Conservation (phyloP, 768 basidiomycete genomes). For the Termitomyces titanicus region DNA sequence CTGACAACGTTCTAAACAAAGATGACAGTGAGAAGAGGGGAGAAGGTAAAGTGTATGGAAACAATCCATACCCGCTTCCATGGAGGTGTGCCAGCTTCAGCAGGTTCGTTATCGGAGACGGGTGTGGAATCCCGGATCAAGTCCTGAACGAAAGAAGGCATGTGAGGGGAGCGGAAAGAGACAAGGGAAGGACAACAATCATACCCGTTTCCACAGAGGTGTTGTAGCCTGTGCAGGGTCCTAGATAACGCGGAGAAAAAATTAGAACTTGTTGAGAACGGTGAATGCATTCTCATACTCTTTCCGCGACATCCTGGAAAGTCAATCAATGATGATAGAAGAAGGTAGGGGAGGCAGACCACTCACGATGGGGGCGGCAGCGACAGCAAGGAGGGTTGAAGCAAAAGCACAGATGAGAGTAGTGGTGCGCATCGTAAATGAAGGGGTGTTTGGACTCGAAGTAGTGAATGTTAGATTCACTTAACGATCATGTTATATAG, state of each 20-base stretch:
- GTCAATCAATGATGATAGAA: neutral
- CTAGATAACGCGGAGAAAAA: neutral
- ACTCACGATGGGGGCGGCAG: conserved; percentile 16
- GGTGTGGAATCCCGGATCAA: neutral
- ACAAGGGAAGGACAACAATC: neutral
- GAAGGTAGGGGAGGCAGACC: neutral
- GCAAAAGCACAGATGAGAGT: conserved; percentile 10
- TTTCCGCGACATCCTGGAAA: conserved; percentile 3
- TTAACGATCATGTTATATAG: conserved; percentile 17
- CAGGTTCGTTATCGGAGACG: neutral
- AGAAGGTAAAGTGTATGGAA: neutral
- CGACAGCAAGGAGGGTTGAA: conserved; percentile 8
- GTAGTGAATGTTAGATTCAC: conserved; percentile 5
- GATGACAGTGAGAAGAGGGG: neutral
- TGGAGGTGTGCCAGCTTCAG: neutral
- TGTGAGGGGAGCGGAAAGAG: neutral
- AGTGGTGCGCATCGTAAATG: conserved; percentile 10
- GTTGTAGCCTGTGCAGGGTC: neutral
- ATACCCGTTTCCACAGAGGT: conserved; percentile 4
- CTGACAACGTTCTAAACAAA: neutral
- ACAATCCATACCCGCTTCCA: conserved; percentile 1
- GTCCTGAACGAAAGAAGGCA: neutral
- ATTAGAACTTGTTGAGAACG: neutral
- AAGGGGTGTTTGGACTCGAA: conserved; percentile 5
- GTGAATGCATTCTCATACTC: neutral